phyloP scores from a whole-genome alignment of 2,329 filamentous ascomycete genomes.

The Phialophora expanda region DNA sequence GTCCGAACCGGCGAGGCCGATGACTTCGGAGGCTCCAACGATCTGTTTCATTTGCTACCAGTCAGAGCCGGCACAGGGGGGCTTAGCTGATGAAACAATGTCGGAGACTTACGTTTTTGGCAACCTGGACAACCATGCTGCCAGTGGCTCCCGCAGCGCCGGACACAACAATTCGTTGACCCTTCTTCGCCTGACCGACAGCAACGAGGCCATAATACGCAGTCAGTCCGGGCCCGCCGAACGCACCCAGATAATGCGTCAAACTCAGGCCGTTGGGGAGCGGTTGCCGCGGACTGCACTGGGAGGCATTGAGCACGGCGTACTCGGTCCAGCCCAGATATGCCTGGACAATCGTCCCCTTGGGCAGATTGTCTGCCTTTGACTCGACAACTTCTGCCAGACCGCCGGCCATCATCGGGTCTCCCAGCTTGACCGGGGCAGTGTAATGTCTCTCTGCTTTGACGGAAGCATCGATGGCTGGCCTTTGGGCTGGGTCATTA shows the following conservation, averaged over 20 bases:
- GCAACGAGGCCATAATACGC: conserved; percentile 76
- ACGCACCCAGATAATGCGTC: conserved; percentile 51
- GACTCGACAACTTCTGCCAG: conserved; percentile 49
- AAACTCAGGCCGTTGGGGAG: conserved; percentile 34
- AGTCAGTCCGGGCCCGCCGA: conserved; percentile 61
- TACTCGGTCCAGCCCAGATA: conserved; percentile 51
- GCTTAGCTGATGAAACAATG: neutral
- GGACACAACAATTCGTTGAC: conserved; percentile 72
- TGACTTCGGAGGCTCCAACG: conserved; percentile 64
- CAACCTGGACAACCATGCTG: conserved; percentile 66
- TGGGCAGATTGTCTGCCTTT: conserved; percentile 41
- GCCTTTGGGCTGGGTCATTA: conserved; percentile 60
- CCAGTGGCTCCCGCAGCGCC: conserved; percentile 80
- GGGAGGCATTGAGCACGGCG: conserved; percentile 46
- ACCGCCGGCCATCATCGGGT: conserved; percentile 47
- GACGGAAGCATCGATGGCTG: conserved; percentile 52
- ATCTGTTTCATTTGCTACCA: conserved; percentile 56
- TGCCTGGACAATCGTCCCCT: conserved; percentile 47
- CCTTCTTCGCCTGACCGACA: conserved; percentile 68
- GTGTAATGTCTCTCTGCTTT: conserved; percentile 52
- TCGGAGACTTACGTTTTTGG: conserved; percentile 30
- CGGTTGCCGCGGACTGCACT: conserved; percentile 12
- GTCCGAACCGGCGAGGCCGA: conserved; percentile 69
- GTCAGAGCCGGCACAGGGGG: neutral
- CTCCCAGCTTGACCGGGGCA: conserved; percentile 51